These are phyloP conservation scores for Cairneyella variabilis DNA, from an alignment of 495 filamentous ascomycete genomes.

Conservation along the genomic window DNA sequence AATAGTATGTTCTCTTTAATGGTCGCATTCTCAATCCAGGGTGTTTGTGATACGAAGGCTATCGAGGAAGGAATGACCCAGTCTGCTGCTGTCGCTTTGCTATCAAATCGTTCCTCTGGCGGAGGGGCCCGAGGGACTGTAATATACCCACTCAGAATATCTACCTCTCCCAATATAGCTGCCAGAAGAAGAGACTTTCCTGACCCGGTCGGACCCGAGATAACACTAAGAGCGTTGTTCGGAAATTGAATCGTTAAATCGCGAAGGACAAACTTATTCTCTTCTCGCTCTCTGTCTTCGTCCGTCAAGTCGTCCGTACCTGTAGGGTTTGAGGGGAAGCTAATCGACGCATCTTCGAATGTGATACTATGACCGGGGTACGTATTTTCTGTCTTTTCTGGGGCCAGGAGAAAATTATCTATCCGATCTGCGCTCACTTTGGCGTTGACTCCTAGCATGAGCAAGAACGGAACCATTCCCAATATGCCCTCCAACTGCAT, in stretches of 20 bases:
- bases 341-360: constrained; percentile 22
- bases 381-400: constrained; percentile 17
- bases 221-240: constrained; percentile 23
- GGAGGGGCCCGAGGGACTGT: constrained; percentile 40
- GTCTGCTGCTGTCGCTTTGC: constrained; percentile 39
- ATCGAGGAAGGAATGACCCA: constrained; percentile 47
- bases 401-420: constrained; percentile 10
- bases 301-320: no score
- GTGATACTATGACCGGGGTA: constrained; percentile 13
- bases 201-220: constrained; percentile 52
- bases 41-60: constrained; percentile 44
- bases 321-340: no score
- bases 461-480: not conserved
- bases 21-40: constrained; percentile 54
- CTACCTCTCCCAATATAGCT: constrained; percentile 54
- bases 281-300: no score
- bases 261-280: no score
- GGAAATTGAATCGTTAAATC: constrained; percentile 22
- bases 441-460: not conserved
- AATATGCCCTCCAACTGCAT: not conserved
- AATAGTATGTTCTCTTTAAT: constrained; percentile 57
- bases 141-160: constrained; percentile 43
- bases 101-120: constrained; percentile 34
- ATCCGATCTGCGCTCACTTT: constrained; percentile 25
- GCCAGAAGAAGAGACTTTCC: constrained; percentile 56